Evolutionary conservation across 257 asterid genomes (phyloP), one percentile per base, ranked within the genome.

Genomic region (Gynochthodes officinalis): DNA sequence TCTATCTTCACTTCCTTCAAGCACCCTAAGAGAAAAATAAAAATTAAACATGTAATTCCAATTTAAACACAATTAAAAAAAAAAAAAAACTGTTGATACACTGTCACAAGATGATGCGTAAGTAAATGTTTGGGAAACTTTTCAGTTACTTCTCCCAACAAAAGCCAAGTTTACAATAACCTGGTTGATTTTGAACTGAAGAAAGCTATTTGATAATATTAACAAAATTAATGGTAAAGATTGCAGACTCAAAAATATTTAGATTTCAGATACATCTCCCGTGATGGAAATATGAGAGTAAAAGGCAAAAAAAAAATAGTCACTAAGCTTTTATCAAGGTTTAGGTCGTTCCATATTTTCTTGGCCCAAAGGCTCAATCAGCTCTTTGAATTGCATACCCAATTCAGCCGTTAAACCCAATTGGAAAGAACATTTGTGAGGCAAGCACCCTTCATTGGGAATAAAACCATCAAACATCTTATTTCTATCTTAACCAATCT

Each of bases 1-100:
- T 67, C 91, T 91, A 64, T 93, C 88, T 32, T 72, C 86, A 77
- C 98, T 91, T 81, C 96, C 97, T 88, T 94, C 98, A 16, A 94
- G 58, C 73, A 86, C 78, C 98, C 98, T 94, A 70, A 15, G 7
- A 73, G 53, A 69, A 77, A 63, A 73, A 69, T 50, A 63, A 63
- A 69, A 75, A 55, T n/a, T n/a, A 48, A 32, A 63, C 60, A 55
- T n/a, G 32, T 43, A 66, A 64, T 58, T 70, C 53, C 70, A 67
- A 23, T 23, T 43, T 32, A 63, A n/a, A 52, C 19, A 2, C 16
- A 52, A 32, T 15, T 46, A 46, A 46, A 15, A 35, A 18, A 12
- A 11, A 4, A 25, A 10, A n/a, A n/a, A n/a, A n/a, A n/a, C n/a
- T 46, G 11, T 15, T 65, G 55, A 28, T 15, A 32, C 65, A 59